A percentile compares a stretch with the other conserved stretches of the same genome.
phyloP scores from a whole-genome alignment of 2,329 filamentous ascomycete species.

The Didymella segeticola region DNA sequence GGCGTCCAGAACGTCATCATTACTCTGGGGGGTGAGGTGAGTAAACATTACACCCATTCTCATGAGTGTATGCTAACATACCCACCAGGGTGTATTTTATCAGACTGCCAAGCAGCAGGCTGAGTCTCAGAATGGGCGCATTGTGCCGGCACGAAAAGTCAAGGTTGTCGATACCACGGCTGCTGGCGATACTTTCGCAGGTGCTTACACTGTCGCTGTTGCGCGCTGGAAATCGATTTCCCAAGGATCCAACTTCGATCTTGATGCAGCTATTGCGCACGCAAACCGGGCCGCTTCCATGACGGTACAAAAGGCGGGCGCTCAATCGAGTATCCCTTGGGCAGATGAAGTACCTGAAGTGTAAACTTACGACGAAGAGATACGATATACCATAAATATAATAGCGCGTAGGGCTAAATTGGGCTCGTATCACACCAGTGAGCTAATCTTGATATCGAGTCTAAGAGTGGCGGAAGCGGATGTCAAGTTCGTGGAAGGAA shows the following conservation, averaged over 20 bases:
- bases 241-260: conserved; percentile 51
- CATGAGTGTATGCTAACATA: conserved; percentile 29
- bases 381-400: no score
- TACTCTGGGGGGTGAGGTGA: conserved; percentile 81
- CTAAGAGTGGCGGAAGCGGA: no score
- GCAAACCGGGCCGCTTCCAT: conserved; percentile 69
- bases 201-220: conserved; percentile 79
- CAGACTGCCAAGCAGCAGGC: conserved; percentile 56
- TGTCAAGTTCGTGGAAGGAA: no score
- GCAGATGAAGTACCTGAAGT: conserved; percentile 58
- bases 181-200: conserved; percentile 93
- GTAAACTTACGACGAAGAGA: not conserved
- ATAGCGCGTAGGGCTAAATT: no score
- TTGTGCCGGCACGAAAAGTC: conserved; percentile 71
- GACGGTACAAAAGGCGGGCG: conserved; percentile 70
- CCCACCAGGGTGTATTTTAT: conserved; percentile 48
- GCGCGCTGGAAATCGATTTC: conserved; percentile 58
- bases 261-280: conserved; percentile 65
- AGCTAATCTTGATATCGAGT: no score
- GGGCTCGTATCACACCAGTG: no score
- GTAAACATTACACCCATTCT: not conserved
- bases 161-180: conserved; percentile 90
- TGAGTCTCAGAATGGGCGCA: conserved; percentile 48
- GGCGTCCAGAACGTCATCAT: conserved; percentile 82
- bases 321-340: conserved; percentile 72